These are phyloP conservation scores for Acanthamoeba castellanii DNA, from an alignment of 208 protist species.

Conservation along the genomic window DNA sequence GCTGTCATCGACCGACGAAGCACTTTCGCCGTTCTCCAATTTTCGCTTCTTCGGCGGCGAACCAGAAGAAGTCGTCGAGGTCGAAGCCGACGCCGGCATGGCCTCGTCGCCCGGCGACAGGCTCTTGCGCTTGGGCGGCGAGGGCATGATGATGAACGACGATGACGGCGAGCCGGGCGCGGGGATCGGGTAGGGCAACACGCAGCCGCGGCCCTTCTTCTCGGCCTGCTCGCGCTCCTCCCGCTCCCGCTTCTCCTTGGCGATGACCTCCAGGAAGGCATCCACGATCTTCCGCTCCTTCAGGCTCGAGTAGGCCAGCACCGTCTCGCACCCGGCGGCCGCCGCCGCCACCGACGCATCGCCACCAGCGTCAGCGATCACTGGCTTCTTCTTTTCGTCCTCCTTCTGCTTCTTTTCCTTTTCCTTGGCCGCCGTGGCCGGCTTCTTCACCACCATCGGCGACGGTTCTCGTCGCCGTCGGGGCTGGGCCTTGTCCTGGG, in stretches of 20 bases:
- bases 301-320: constrained; percentile 31
- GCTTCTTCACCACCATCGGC: too few species aligned
- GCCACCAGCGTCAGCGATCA: neutral
- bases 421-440: neutral
- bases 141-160: constrained; percentile 33
- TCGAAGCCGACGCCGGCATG: neutral
- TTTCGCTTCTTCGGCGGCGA: constrained; percentile 52
- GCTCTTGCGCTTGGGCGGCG: constrained; percentile 11
- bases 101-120: neutral
- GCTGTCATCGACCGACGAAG: neutral
- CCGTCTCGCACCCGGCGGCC: neutral
- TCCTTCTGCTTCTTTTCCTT: neutral
- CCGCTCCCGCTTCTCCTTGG: constrained; percentile 45
- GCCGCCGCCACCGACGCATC: neutral
- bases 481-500: too few species aligned
- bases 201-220: neutral
- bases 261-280: constrained; percentile 53
- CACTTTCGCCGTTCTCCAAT: constrained; percentile 14
- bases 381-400: neutral
- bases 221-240: constrained; percentile 3
- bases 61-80: neutral
- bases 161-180: constrained; percentile 7
- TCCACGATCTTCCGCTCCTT: constrained; percentile 28
- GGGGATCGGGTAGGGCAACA: neutral
- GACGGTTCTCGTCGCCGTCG: neutral